phyloP scores from a whole-genome alignment of 345 rosid species.

The Eucalyptus regnans region DNA sequence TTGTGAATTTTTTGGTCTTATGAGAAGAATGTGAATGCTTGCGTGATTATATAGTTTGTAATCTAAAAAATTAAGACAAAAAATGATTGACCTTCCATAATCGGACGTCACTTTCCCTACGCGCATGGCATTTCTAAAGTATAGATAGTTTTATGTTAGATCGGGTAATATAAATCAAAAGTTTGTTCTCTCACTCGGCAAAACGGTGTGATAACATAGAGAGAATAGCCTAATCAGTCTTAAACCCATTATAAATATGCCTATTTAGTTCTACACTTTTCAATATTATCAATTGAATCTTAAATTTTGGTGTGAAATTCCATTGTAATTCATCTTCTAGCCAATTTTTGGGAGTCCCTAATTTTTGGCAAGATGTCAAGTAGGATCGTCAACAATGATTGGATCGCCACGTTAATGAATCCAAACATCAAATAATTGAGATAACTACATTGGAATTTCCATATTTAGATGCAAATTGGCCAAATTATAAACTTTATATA shows the following conservation, averaged over 20 bases:
- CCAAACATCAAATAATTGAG: not conserved
- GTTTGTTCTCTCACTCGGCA: not conserved
- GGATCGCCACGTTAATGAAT: rapidly evolving
- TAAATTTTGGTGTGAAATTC: not conserved
- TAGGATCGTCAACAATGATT: not conserved
- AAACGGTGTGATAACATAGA: not conserved
- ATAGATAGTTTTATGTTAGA: not conserved
- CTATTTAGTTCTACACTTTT: not conserved
- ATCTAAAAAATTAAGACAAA: not conserved
- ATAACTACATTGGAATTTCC: not conserved
- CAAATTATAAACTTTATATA: not conserved
- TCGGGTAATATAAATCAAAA: not conserved
- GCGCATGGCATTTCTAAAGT: not conserved
- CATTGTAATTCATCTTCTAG: not conserved
- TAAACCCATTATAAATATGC: not conserved
- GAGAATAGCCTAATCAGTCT: not conserved
- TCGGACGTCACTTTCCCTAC: not conserved
- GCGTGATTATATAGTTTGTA: not conserved
- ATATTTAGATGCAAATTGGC: not conserved
- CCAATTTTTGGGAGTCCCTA: no score
- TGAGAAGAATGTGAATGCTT: not conserved
- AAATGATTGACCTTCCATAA: not conserved
- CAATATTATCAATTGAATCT: no score
- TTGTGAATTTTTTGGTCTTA: not conserved
- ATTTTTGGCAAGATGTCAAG: not conserved